Evolutionary conservation across 2,329 filamentous ascomycete genomes (phyloP), one percentile per base, ranked within the genome.

Genomic region (Phoma herbarum): DNA sequence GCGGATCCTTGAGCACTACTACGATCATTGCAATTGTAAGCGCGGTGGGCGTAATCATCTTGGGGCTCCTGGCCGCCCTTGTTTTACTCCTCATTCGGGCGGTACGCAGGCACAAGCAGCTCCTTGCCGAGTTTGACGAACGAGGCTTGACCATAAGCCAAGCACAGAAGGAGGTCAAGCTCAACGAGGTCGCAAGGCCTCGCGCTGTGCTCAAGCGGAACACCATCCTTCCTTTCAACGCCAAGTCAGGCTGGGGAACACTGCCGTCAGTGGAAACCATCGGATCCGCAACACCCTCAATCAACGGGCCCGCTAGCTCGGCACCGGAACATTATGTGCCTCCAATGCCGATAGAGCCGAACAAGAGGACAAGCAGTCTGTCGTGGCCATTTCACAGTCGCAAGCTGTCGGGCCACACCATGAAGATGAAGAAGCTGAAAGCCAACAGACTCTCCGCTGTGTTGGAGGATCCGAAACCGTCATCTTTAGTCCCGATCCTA

Each of bases 181-280:
- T 49, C 23, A 60, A 63, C 9, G 43, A 61, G 4, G 45, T 74
- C 7, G 47, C 68, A 11, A 72, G 63, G 49, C 74, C 74, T n/a
- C 74, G 72, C 52, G 59, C 69, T 37, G 70, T 75, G 0, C 60
- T 76, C 7, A 67, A 70, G 56, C 71, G 74, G 33, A 75, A 70
- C 43, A 71, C 68, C 2, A 60, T 74, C 12, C 60, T 76, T 3
- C 72, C 74, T 2, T 77, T 75, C 67, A 74, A 75, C 43, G 63
- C 69, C 2, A 72, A 71, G 42, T 72, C 71, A 14, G 78, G 77
- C 35, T 82, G 79, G 79, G 77, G 72, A 16, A 66, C 77, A 46
- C 64, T 81, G 10, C 69, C 70, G 11, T 81, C 79, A 0, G 69
- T 73, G n/a, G 79, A 81, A 39, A 72, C 69, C 0, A 66, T 76